Conservation (phyloP, 371 early-diverging fungal species). For the Chytridium lagenaria region DNA sequence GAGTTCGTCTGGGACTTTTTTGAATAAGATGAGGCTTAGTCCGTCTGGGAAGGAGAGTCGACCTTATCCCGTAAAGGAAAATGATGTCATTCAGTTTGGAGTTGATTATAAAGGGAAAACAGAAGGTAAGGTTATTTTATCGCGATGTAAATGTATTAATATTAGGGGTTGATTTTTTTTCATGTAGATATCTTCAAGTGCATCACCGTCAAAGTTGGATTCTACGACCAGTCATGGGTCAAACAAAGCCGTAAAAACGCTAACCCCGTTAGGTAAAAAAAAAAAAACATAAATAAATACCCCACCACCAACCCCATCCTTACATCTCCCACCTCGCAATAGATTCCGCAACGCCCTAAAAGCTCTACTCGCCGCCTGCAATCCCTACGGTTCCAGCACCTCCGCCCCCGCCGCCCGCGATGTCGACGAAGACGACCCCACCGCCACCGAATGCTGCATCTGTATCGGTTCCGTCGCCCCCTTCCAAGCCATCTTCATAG, state of each 20-base stretch:
- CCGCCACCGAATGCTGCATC: conserved; percentile 89
- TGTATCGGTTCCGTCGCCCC: conserved; percentile 89
- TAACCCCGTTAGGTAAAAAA: conserved; percentile 53
- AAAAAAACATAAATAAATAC: background rate
- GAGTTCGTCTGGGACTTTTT: conserved; percentile 94
- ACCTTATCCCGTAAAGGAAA: conserved; percentile 83
- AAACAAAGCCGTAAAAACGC: conserved; percentile 47
- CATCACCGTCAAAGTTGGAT: conserved; percentile 50
- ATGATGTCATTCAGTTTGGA: conserved; percentile 92
- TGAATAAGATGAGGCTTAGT: conserved; percentile 89
- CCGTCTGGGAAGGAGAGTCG: conserved; percentile 85
- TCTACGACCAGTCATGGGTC: conserved; percentile 56
- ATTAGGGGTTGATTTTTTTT: no score
- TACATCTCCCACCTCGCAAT: background rate
- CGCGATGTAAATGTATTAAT: no score
- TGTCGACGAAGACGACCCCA: conserved; percentile 33
- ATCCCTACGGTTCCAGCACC: conserved; percentile 53
- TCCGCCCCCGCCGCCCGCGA: conserved; percentile 5
- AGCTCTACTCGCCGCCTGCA: conserved; percentile 56
- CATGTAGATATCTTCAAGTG: conserved; percentile 60
- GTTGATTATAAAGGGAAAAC: conserved; percentile 95
- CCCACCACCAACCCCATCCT: background rate
- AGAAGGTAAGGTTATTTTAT: conserved; percentile 51
- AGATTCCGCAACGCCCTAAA: conserved; percentile 56
- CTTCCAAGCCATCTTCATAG: conserved; percentile 91